Evolutionary conservation across 2,329 filamentous ascomycete species (phyloP).

Genomic region (Xylariomycetidae sp.): DNA sequence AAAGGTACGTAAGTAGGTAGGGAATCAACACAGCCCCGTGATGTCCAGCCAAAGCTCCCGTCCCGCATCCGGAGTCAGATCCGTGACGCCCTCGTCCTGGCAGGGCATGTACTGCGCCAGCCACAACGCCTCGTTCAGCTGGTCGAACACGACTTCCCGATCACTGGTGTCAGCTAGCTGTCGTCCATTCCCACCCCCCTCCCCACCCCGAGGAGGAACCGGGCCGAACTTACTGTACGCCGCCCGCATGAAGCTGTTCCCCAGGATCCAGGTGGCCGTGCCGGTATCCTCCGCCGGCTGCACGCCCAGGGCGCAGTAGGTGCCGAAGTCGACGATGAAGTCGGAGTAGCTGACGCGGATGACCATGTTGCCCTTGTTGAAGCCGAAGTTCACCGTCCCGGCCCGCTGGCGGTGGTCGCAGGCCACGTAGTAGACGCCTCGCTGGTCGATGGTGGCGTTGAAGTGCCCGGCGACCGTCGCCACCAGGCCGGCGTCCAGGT

Average conservation of each 20-base stretch:
- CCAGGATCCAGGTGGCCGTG: conserved; percentile 28
- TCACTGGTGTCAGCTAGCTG: conserved; percentile 7
- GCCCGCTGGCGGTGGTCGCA: conserved; percentile 32
- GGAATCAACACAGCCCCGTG: conserved; percentile 27
- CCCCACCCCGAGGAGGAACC: not conserved
- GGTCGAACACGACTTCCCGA: conserved; percentile 31
- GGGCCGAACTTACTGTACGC: conserved; percentile 26
- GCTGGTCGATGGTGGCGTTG: conserved; percentile 23
- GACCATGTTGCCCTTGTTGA: conserved; percentile 33
- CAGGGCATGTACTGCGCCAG: conserved; percentile 33
- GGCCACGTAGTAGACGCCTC: conserved; percentile 25
- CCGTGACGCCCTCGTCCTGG: conserved; percentile 26
- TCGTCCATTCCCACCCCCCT: too few species aligned
- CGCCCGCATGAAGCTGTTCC: conserved; percentile 31
- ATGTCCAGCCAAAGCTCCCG: conserved; percentile 24
- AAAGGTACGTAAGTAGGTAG: too few species aligned
- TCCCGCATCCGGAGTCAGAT: conserved; percentile 26
- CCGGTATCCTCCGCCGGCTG: conserved; percentile 29
- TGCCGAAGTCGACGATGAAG: conserved; percentile 33
- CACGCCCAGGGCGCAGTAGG: conserved; percentile 29
- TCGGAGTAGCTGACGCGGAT: conserved; percentile 40
- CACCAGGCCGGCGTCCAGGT: conserved; percentile 52
- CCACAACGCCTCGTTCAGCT: conserved; percentile 31
- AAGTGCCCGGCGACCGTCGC: conserved; percentile 30
- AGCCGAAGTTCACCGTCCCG: conserved; percentile 40